These are phyloP conservation scores for Teunomyces barrocoloradensis DNA, from an alignment of 805 yeast species.

Conservation along the genomic window DNA sequence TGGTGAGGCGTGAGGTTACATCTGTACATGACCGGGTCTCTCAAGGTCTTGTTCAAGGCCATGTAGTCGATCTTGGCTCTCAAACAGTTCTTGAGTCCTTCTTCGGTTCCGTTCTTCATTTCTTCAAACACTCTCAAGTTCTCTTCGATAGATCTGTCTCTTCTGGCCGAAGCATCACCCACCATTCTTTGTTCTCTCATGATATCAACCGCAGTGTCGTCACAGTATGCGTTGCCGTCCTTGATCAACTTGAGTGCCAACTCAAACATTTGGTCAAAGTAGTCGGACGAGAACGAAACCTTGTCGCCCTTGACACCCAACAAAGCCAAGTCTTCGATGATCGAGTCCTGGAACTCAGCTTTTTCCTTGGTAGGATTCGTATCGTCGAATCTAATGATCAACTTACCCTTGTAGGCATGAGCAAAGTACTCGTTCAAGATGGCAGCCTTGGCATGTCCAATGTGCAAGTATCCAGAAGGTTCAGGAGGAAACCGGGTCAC, in stretches of 20 bases:
- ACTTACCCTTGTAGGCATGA: constrained; percentile 90
- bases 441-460: constrained; percentile 99
- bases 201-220: constrained; percentile 88
- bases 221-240: constrained; percentile 96
- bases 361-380: constrained; percentile 98
- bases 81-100: constrained; percentile 86
- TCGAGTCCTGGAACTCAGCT: constrained; percentile 89
- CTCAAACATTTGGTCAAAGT: constrained; percentile 89
- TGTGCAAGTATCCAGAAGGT: constrained; percentile 98
- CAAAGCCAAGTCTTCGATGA: constrained; percentile 84
- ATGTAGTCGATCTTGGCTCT: constrained; percentile 96
- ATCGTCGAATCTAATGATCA: constrained; percentile 95
- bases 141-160: constrained; percentile 92
- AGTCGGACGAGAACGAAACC: constrained; percentile 88
- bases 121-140: constrained; percentile 84
- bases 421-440: constrained; percentile 96
- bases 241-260: constrained; percentile 82
- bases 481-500: constrained; percentile 99
- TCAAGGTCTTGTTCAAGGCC: constrained; percentile 87
- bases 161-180: constrained; percentile 87
- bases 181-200: constrained; percentile 99
- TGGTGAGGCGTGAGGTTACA: constrained; percentile 97
- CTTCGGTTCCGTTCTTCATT: constrained; percentile 92
- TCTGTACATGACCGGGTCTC: constrained; percentile 98
- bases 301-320: constrained; percentile 92